These are phyloP conservation scores for Candida methanosorbosa DNA, from an alignment of 805 yeast genomes.

Conservation along the genomic window DNA sequence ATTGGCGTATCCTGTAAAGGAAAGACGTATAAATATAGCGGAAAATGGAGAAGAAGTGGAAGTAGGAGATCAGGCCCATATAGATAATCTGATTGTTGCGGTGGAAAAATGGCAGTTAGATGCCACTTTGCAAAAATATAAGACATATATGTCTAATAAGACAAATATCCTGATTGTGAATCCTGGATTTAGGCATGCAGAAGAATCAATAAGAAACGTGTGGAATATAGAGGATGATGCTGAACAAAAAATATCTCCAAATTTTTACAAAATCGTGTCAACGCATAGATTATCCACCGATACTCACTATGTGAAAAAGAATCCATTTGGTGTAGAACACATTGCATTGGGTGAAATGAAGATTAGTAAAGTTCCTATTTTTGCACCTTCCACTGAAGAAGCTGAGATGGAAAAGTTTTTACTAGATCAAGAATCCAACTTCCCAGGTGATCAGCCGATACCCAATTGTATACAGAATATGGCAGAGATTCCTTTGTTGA, in stretches of 20 bases:
- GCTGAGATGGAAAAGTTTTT: too few species aligned
- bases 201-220: constrained; percentile 3
- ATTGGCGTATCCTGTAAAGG: too few species aligned
- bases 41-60: too few species aligned
- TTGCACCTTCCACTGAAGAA: too few species aligned
- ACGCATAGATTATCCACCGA: too few species aligned
- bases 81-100: constrained; percentile 6
- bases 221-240: constrained; percentile 3
- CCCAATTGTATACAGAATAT: too few species aligned
- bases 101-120: constrained; percentile 1
- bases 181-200: constrained; percentile 13
- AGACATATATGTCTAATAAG: constrained; percentile 5
- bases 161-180: constrained; percentile 18
- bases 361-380: constrained; percentile 2
- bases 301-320: constrained; percentile 6
- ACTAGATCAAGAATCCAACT: too few species aligned
- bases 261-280: constrained; percentile 13
- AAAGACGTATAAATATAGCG: too few species aligned
- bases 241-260: constrained; percentile 12
- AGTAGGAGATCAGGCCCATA: neutral
- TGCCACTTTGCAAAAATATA: constrained; percentile 3
- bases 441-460: too few species aligned
- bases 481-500: too few species aligned
- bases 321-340: constrained; percentile 16
- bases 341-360: constrained; percentile 13